Evolutionary conservation across 169 alveolate species (phyloP).

Genomic region (Cryptosporidium andersoni): DNA sequence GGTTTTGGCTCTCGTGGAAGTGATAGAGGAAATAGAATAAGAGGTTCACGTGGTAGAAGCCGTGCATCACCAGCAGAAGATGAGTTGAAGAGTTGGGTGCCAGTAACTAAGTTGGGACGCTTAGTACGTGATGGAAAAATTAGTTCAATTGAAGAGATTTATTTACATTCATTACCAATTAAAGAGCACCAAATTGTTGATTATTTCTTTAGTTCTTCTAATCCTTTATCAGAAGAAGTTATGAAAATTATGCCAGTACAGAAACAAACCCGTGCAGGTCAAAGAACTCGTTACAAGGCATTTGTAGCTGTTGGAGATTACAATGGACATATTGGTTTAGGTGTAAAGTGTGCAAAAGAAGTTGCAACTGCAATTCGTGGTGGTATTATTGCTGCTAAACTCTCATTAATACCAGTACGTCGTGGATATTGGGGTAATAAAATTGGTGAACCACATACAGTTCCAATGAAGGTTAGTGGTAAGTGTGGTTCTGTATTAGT

Average conservation of each 20-base stretch:
- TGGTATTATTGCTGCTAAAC: conserved; percentile 98
- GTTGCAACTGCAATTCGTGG: conserved; percentile 99
- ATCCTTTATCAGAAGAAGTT: conserved; percentile 97
- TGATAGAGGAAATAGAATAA: conserved; percentile 72
- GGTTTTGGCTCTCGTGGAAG: conserved; percentile 78
- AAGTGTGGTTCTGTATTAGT: conserved; percentile 99
- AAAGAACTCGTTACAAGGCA: conserved; percentile 99
- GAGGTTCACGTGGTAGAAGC: conserved; percentile 79
- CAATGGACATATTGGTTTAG: conserved; percentile 97
- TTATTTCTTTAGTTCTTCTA: conserved; percentile 88
- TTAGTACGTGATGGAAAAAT: conserved; percentile 96
- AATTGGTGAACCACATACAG: conserved; percentile 99
- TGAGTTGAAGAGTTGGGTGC: conserved; percentile 97
- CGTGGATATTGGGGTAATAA: conserved; percentile 99
- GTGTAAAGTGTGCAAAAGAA: conserved; percentile 99
- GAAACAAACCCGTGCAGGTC: conserved; percentile 99
- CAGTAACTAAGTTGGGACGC: conserved; percentile 99
- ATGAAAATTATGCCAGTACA: conserved; percentile 99
- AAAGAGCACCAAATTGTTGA: conserved; percentile 98
- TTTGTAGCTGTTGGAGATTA: conserved; percentile 98
- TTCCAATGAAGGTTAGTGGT: conserved; percentile 99
- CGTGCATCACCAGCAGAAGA: conserved; percentile 91
- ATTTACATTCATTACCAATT: conserved; percentile 98
- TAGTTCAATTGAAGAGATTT: conserved; percentile 96
- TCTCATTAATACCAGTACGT: conserved; percentile 97